A percentile compares a stretch with the other conserved stretches of the same genome.
These are phyloP conservation scores for Circinella minor DNA, from an alignment of 371 early-diverging fungal species.

Conservation along the genomic window DNA sequence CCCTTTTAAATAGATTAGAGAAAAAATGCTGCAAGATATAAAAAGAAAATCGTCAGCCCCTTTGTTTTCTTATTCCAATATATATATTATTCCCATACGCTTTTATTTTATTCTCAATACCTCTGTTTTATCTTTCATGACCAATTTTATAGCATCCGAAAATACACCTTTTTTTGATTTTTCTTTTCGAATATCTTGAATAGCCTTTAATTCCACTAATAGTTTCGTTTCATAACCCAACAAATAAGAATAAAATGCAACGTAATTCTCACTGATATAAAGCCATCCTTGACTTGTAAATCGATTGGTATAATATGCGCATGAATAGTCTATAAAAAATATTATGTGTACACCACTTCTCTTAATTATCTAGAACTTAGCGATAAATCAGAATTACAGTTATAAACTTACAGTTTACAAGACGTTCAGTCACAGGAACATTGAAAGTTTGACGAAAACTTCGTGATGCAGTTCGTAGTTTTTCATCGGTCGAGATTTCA, in stretches of 20 bases:
- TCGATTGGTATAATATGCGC: constrained; percentile 82
- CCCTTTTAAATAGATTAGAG: constrained; percentile 93
- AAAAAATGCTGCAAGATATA: constrained; percentile 75
- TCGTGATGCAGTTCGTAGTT: constrained; percentile 85
- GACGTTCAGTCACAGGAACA: constrained; percentile 79
- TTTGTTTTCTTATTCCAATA: too few species aligned
- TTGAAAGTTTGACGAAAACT: constrained; percentile 92
- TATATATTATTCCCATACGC: background rate
- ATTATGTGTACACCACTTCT: background rate
- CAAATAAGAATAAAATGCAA: constrained; percentile 94
- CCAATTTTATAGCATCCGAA: constrained; percentile 85
- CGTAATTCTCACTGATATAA: constrained; percentile 90
- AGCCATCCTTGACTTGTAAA: constrained; percentile 96
- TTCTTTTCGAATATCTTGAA: constrained; percentile 86
- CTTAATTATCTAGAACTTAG: background rate
- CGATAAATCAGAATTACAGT: too few species aligned
- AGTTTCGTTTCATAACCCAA: constrained; percentile 93
- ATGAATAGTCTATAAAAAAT: constrained; percentile 80
- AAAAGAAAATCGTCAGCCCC: background rate
- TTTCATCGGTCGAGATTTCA: constrained; percentile 82
- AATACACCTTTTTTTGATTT: constrained; percentile 89
- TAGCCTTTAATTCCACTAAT: constrained; percentile 86
- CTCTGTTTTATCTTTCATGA: constrained; percentile 80
- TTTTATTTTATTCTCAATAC: constrained; percentile 39
- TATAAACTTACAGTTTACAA: constrained; percentile 79